Base-by-base conservation (phyloP, 768 basidiomycete species). In the Crepidotus variabilis region DNA sequence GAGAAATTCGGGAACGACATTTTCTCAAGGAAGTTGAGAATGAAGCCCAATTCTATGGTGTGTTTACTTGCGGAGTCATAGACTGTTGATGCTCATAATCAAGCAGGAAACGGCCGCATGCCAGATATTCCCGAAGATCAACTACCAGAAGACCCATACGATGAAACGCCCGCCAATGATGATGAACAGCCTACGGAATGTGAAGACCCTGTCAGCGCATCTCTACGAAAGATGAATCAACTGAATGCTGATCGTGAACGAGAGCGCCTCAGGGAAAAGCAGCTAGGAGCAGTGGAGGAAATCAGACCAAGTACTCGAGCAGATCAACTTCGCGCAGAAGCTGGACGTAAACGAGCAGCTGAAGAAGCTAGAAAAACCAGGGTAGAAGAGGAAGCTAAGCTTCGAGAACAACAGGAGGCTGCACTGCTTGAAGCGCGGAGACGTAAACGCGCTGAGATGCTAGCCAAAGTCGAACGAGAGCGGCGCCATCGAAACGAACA, bases 251-350 rank as follows among this genome's bases (percentile, higher is more conserved):
- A 65, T 56, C 65, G 67, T 1, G 55, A 47, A 2, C 52, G 33
- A 10, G 62, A 66, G 34, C 54, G 67, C 28, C 46, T 56, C 22
- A 56, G 63, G 11, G 67, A 66, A 54, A 63, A 54, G 34, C 84
- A 89, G 60, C 78, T 89, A 2, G 86, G 88, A 62, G 73, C 71
- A 47, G 86, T 88, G 21, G 54, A 50, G 16, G 10, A 34, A 13
- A 43, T 32, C 14, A 51, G 55, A 21, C 28, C 21, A 20, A 34
- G 45, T 39, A 36, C 50, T 39, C 55, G 21, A 22, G 10, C 49
- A 16, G 45, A 11, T 20, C 49, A 16, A 18, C 35, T 20, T 24
- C 2, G 36, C 13, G 54, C 9, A 33, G 47, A 55, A 1, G 54
- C 48, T 32, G 54, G 49, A 23, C n/a, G 52, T 24, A 52, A 48